Evolutionary conservation across 106 monocot species (phyloP).

Genomic region (Platanthera guangdongensis): DNA sequence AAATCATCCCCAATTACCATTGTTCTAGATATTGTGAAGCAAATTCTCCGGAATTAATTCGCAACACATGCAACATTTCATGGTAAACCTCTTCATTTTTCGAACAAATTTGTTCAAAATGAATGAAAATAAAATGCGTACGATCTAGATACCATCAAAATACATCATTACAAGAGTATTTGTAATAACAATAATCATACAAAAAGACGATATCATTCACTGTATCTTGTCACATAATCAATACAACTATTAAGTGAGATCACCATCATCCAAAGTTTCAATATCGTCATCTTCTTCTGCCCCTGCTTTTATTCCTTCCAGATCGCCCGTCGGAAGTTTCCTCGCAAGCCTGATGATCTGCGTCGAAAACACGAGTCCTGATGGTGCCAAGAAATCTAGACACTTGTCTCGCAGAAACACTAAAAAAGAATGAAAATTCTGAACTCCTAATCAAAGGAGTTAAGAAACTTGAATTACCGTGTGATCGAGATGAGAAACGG

Average conservation of each 20-base stretch:
- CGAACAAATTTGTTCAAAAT: background rate
- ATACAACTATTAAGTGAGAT: slow-evolving; percentile 47
- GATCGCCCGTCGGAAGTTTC: slow-evolving; percentile 83
- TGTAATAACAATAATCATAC: background rate
- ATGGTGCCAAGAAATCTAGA: background rate
- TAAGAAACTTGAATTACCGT: slow-evolving; percentile 29
- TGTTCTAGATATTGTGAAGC: background rate
- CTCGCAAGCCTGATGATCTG: slow-evolving; percentile 86
- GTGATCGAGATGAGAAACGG: slow-evolving; percentile 81
- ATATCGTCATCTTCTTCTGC: slow-evolving; percentile 19
- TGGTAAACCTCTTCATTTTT: background rate
- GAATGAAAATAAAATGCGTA: background rate
- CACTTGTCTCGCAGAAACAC: background rate
- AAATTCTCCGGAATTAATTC: background rate
- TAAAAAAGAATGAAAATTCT: background rate
- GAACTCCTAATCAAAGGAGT: background rate
- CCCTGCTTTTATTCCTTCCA: slow-evolving; percentile 32
- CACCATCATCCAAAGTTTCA: slow-evolving; percentile 65
- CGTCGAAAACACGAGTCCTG: slow-evolving; percentile 1
- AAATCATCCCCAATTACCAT: background rate
- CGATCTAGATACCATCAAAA: background rate
- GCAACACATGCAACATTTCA: background rate
- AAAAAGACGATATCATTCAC: background rate
- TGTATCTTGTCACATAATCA: background rate
- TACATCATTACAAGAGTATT: background rate